A percentile compares a stretch with the other conserved stretches of the same genome.
phyloP scores from a whole-genome alignment of 768 basidiomycete genomes.

The Suillus hirtellus region DNA sequence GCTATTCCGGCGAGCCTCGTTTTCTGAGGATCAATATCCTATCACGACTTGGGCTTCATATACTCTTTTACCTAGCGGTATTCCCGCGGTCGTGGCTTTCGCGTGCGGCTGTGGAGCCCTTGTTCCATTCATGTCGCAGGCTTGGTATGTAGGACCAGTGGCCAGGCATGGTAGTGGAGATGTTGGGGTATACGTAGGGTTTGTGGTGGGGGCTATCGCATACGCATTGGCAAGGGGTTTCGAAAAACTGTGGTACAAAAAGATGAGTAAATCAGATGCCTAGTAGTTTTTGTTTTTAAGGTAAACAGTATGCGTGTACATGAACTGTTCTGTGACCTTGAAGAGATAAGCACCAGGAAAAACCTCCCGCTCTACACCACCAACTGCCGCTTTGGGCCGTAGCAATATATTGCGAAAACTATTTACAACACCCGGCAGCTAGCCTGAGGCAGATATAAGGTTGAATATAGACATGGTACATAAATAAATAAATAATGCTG shows the following conservation, averaged over 20 bases:
- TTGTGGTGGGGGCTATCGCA: slow-evolving; percentile 30
- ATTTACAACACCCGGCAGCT: no score
- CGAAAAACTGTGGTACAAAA: slow-evolving; percentile 25
- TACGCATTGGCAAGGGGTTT: slow-evolving; percentile 33
- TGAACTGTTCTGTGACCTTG: not conserved
- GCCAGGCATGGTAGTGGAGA: slow-evolving; percentile 47
- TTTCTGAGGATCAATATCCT: slow-evolving; percentile 37
- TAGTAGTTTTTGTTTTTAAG: not conserved
- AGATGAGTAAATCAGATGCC: not conserved
- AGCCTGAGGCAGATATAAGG: no score
- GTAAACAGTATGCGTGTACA: not conserved
- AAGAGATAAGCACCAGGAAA: not conserved
- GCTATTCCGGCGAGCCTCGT: slow-evolving; percentile 37
- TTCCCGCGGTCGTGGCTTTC: slow-evolving; percentile 43
- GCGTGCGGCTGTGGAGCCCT: slow-evolving; percentile 40
- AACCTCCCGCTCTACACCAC: no score
- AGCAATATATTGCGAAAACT: no score
- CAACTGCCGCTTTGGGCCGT: no score
- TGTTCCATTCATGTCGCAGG: slow-evolving; percentile 52
- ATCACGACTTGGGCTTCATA: slow-evolving; percentile 38
- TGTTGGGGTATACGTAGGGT: slow-evolving; percentile 46
- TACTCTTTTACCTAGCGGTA: slow-evolving; percentile 38
- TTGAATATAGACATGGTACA: no score
- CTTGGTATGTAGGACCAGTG: slow-evolving; percentile 52
- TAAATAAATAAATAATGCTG: no score